Percentiles rank a stretch among this genome's conserved stretches.
Conservation (phyloP, 176 grass and related monocot species). For the Carex cristatella region DNA sequence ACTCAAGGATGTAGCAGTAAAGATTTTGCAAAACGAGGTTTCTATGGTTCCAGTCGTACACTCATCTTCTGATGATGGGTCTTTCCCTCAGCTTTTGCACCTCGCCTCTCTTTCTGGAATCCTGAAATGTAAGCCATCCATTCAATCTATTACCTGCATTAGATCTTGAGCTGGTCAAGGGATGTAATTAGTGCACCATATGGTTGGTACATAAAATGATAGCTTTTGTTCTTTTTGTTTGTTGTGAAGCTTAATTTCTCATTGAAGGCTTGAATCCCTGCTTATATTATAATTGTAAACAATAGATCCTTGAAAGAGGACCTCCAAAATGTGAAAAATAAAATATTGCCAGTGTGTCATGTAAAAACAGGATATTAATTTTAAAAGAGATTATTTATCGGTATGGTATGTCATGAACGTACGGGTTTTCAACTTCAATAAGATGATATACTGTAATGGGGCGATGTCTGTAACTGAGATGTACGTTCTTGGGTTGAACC, state of each 20-base stretch:
- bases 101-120: slow-evolving; percentile 97
- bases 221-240: neutral
- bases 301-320: neutral
- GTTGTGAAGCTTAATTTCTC: neutral
- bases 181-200: neutral
- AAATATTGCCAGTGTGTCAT: neutral
- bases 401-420: neutral
- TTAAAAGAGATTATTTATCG: neutral
- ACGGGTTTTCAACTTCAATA: neutral
- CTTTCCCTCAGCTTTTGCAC: slow-evolving; percentile 90
- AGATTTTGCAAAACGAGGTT: slow-evolving; percentile 74
- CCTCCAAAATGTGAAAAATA: neutral
- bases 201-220: neutral
- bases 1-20: slow-evolving; percentile 73
- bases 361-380: neutral
- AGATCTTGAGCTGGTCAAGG: neutral
- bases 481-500: neutral
- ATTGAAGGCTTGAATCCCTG: neutral
- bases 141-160: neutral
- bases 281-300: neutral
- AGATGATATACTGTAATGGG: neutral
- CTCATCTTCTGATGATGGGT: slow-evolving; percentile 71
- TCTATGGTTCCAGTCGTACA: slow-evolving; percentile 79
- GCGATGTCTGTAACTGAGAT: neutral
- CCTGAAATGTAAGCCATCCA: slow-evolving; percentile 68